phyloP scores from a whole-genome alignment of 495 filamentous ascomycete genomes.

The Penicillium nucicola region DNA sequence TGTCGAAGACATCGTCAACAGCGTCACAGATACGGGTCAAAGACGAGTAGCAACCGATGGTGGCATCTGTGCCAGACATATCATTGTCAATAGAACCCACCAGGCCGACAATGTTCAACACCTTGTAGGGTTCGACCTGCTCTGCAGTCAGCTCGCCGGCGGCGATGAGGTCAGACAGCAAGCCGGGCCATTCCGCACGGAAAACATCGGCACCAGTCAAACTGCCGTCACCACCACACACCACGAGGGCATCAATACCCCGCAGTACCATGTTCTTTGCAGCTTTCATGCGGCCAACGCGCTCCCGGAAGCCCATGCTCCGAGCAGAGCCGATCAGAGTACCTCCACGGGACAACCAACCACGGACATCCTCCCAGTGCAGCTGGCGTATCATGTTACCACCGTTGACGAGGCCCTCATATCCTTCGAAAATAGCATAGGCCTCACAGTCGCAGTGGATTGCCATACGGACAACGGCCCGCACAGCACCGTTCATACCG shows the following conservation, averaged over 20 bases:
- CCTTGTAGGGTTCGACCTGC: constrained; percentile 67
- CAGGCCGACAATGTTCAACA: constrained; percentile 92
- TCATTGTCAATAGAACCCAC: constrained; percentile 99
- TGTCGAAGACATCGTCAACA: constrained; percentile 95
- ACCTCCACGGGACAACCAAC: constrained; percentile 90
- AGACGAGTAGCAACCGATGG: constrained; percentile 95
- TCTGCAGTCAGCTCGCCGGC: constrained; percentile 63
- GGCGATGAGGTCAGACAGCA: constrained; percentile 77
- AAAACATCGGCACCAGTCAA: constrained; percentile 96
- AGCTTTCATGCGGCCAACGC: constrained; percentile 72
- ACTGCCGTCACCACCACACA: constrained; percentile 96
- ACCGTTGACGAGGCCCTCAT: constrained; percentile 90
- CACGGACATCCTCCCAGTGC: constrained; percentile 92
- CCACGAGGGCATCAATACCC: constrained; percentile 93
- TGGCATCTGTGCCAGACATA: constrained; percentile 93
- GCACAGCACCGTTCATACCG: constrained; percentile 94
- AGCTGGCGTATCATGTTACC: constrained; percentile 83
- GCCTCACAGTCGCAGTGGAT: constrained; percentile 84
- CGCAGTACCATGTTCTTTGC: constrained; percentile 91
- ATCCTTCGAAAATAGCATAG: constrained; percentile 91
- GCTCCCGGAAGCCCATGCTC: constrained; percentile 84
- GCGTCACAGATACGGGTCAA: constrained; percentile 88
- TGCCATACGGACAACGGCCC: constrained; percentile 90
- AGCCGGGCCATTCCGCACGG: constrained; percentile 81
- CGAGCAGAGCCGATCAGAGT: constrained; percentile 96